These are phyloP conservation scores for Falciphora oryzae DNA, from an alignment of 2,329 filamentous ascomycete species.

Conservation along the genomic window DNA sequence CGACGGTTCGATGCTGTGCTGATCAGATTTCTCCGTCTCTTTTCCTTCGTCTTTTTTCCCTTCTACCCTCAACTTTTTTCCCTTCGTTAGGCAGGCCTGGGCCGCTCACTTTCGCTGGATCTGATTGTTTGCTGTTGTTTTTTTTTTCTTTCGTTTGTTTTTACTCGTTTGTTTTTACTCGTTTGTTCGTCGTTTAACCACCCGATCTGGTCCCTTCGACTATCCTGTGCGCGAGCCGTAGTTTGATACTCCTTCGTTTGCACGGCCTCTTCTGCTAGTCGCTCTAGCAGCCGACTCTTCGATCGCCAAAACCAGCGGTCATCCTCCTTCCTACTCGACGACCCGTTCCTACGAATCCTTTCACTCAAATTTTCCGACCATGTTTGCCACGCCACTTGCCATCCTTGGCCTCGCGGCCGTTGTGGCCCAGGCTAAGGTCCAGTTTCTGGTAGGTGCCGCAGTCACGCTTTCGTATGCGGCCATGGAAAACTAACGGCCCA, in stretches of 20 bases:
- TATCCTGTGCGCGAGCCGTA: neutral
- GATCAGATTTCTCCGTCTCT: neutral
- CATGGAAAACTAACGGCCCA: neutral
- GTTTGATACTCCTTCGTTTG: neutral
- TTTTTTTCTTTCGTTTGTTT: neutral
- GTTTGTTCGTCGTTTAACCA: neutral
- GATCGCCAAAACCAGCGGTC: neutral
- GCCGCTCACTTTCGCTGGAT: neutral
- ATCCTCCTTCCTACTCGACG: neutral
- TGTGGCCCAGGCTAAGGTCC: constrained; percentile 9
- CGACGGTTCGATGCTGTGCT: neutral
- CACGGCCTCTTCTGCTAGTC: neutral
- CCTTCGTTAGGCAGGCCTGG: neutral
- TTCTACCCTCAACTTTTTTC: neutral
- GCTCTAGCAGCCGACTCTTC: neutral
- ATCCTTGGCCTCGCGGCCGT: constrained; percentile 6
- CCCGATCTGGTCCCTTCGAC: neutral
- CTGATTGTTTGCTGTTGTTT: neutral
- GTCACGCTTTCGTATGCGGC: neutral
- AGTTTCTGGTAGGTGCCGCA: constrained; percentile 10
- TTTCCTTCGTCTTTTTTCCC: neutral
- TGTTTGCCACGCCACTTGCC: constrained; percentile 4
- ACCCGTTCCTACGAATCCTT: neutral
- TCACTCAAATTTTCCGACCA: neutral
- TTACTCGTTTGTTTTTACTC: neutral